Conservation (phyloP, 345 rosid genomes). For the Ailanthus altissimus region DNA sequence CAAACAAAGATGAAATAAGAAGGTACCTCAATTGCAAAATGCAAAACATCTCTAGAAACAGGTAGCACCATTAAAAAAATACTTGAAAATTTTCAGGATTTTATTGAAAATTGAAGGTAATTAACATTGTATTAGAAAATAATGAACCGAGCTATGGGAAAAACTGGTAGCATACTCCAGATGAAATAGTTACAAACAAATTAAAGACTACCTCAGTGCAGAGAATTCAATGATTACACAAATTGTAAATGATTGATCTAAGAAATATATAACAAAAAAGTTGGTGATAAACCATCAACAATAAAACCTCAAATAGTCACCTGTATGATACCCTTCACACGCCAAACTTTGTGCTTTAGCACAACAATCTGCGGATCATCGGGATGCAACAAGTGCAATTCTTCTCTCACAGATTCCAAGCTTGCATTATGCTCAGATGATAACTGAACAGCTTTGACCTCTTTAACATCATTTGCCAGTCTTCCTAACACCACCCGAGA, state of each 20-base stretch:
- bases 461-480: conserved; percentile 49
- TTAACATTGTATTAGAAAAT: background rate
- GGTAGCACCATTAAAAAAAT: background rate
- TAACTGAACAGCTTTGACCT: conserved; percentile 78
- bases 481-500: conserved; percentile 89
- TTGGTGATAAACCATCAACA: background rate
- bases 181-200: background rate
- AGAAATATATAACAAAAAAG: background rate
- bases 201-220: background rate
- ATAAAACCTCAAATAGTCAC: conserved; percentile 30
- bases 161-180: background rate
- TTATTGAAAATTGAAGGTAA: background rate
- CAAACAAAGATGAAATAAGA: background rate
- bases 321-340: conserved; percentile 97
- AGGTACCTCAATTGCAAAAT: background rate
- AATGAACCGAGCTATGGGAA: background rate
- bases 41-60: background rate
- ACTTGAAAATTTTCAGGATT: conserved; percentile 7
- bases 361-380: conserved; percentile 91
- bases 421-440: conserved; percentile 92
- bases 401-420: conserved; percentile 86
- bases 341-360: conserved; percentile 95
- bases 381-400: conserved; percentile 83
- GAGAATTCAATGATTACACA: background rate
- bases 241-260: background rate